A percentile compares a stretch with the other conserved stretches of the same genome.
phyloP scores from a whole-genome alignment of 2,329 filamentous ascomycete genomes.

The Aphanoascus verrucosus region DNA sequence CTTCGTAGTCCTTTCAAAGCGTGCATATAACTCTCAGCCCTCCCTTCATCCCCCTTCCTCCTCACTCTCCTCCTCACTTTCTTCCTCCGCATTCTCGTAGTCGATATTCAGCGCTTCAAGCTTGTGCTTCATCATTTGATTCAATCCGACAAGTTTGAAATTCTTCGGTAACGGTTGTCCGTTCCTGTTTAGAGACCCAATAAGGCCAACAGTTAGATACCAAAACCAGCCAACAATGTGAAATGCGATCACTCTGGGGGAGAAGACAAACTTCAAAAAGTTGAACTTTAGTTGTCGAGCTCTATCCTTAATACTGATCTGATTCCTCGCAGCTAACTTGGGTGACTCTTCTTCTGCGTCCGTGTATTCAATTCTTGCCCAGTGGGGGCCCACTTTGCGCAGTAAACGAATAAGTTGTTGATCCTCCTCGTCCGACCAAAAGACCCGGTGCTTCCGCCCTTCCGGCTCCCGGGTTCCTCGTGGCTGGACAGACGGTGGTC shows the following conservation, averaged over 20 bases:
- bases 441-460: not conserved
- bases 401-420: constrained; percentile 42
- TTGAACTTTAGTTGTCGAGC: constrained; percentile 41
- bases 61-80: too few relatives aligned
- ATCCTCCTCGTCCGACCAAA: constrained; percentile 35
- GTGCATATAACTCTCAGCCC: too few relatives aligned
- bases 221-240: not conserved
- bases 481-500: constrained; percentile 9
- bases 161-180: constrained; percentile 30
- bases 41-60: too few relatives aligned
- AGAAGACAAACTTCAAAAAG: not conserved
- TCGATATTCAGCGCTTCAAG: not conserved
- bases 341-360: constrained; percentile 25
- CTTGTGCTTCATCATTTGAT: constrained; percentile 9
- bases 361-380: constrained; percentile 36
- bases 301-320: constrained; percentile 47
- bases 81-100: too few relatives aligned
- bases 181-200: not conserved
- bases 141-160: constrained; percentile 36
- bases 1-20: too few relatives aligned
- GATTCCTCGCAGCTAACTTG: constrained; percentile 32
- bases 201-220: not conserved
- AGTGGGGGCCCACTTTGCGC: constrained; percentile 36
- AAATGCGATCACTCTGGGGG: not conserved
- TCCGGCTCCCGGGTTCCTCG: not conserved